Base-by-base conservation (phyloP, 164 flowering plant genomes). In the Houttuynia cordata region DNA sequence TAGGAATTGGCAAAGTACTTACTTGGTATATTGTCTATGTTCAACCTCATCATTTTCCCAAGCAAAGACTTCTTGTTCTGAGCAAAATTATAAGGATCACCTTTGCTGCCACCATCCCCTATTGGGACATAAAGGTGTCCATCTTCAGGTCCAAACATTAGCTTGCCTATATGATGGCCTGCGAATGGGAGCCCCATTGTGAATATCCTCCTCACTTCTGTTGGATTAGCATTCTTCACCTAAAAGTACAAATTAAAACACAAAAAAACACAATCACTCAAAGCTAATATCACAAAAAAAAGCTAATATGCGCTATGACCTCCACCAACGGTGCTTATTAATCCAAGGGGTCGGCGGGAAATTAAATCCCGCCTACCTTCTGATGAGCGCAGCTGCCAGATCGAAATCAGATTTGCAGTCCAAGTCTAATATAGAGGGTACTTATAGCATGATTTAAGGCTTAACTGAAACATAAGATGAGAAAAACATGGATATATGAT, bases 1-100 rank as follows among this genome's bases (percentile, higher is more conserved):
- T 42, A 5, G 10, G 49, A 42, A 42, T 10, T 14, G 49, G 17
- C 17, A 3, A 14, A 40, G 42, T 7, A 78, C 95, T 80, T 60
- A 92, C 96, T 87, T 63, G 96, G 84, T 7, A 83, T 67, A 71
- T 73, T 81, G 59, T 92, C 81, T 12, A 89, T 63, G 63, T 92
- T 96, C 57, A 92, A 72, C 67, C 97, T 79, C 86, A 83, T 76
- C 49, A 89, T 76, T 70, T 89, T 92, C 39, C 97, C 97, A 63
- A 89, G 96, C 76, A 87, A 73, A 24, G 96, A 84, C 66, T 84
- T 85, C 80, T 86, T 92, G 75, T 85, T 87, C 62, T 92, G 98
- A 15, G 96, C 63, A 60, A 86, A 84, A 66, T 82, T 84, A 68
- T 74, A 77, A n/a, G 93, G 85, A 71, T 84, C 98, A 15, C 78